Percentiles rank a stretch among this genome's conserved stretches.
These are phyloP conservation scores for Liriodendron chinense DNA, from an alignment of 164 flowering plant genomes.

Conservation along the genomic window DNA sequence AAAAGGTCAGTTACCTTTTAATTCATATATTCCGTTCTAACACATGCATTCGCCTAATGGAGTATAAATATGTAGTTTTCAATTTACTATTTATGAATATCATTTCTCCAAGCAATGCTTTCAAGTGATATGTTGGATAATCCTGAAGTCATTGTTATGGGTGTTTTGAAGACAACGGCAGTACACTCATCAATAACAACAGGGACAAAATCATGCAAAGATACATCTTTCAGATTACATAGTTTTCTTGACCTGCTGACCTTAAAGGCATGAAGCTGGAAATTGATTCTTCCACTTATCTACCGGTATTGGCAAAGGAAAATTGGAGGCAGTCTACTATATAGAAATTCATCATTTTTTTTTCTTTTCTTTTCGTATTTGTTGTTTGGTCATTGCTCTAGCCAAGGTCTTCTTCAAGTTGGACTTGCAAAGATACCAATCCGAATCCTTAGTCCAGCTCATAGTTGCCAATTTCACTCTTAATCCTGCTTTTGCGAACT, in stretches of 20 bases:
- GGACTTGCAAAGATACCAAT: too few species aligned
- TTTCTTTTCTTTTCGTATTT: not conserved
- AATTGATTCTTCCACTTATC: not conserved
- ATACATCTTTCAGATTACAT: not conserved
- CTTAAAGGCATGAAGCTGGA: not conserved
- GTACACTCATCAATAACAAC: not conserved
- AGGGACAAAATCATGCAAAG: not conserved
- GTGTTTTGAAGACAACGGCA: not conserved
- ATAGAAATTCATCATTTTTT: not conserved
- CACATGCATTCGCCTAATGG: not conserved
- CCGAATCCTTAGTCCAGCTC: not conserved
- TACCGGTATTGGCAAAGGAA: not conserved
- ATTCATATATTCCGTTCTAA: not conserved
- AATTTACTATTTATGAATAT: not conserved
- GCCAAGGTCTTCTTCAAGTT: not conserved
- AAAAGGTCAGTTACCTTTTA: slow-evolving; percentile 33
- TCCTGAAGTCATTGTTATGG: not conserved
- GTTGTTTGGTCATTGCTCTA: not conserved
- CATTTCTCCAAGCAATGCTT: not conserved
- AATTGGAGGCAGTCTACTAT: not conserved
- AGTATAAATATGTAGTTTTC: not conserved
- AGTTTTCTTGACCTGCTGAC: not conserved
- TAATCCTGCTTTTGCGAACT: too few species aligned
- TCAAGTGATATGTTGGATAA: not conserved
- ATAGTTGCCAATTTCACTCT: too few species aligned